Conservation (phyloP, 129 eudicot species). For the Dittrichia graveolens region DNA sequence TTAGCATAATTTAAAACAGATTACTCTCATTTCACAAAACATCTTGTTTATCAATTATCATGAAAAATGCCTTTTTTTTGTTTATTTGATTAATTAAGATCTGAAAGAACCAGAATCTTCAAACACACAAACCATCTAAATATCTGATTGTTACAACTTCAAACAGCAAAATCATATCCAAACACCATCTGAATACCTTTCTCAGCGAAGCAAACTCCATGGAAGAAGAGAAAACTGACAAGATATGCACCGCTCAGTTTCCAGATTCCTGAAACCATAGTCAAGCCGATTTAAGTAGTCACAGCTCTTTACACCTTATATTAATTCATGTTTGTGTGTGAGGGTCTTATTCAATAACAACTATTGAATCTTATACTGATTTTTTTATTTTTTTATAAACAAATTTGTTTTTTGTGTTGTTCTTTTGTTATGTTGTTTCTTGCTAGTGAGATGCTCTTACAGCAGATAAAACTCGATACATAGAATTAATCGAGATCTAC, state of each 20-base stretch:
- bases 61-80: no score
- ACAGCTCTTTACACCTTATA: neutral
- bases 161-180: neutral
- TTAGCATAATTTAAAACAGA: no score
- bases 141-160: no score
- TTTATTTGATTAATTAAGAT: no score
- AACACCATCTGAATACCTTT: constrained; percentile 18
- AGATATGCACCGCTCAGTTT: constrained; percentile 14
- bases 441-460: constrained; percentile 5
- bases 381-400: neutral
- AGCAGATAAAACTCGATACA: neutral
- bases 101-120: no score
- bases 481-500: constrained; percentile 1
- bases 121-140: no score
- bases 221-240: constrained; percentile 29
- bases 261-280: constrained; percentile 17
- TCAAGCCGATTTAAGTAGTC: neutral
- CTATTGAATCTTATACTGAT: neutral
- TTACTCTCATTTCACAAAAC: no score
- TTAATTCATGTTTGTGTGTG: neutral
- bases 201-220: constrained; percentile 26
- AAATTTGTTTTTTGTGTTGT: neutral
- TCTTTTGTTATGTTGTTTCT: neutral
- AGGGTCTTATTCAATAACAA: neutral
- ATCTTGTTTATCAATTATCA: no score